Percentiles rank a stretch among this genome's conserved stretches.
Evolutionary conservation across 1,139 yeast species (phyloP).

Genomic region (Yamadazyma mexicana): DNA sequence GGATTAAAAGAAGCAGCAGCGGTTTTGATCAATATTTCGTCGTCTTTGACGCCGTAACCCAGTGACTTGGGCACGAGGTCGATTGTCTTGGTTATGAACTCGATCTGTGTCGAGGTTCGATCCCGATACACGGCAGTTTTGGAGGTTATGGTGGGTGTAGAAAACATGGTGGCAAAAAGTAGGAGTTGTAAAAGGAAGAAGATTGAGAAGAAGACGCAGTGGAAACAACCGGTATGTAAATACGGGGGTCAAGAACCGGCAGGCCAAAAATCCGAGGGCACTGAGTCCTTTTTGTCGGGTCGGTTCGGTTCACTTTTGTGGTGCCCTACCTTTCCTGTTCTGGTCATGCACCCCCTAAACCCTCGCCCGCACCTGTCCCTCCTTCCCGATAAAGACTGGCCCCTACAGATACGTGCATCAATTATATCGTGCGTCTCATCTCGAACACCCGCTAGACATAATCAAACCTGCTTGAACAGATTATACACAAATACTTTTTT

Average conservation of each 20-base stretch:
- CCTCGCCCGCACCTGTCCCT: no score
- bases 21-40: conserved; percentile 58
- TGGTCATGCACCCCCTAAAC: no score
- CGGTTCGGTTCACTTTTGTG: no score
- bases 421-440: not conserved
- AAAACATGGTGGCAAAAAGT: conserved; percentile 5
- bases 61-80: conserved; percentile 18
- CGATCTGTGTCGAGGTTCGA: conserved; percentile 4
- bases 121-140: conserved; percentile 8
- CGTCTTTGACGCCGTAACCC: conserved; percentile 26
- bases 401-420: no score
- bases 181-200: not conserved
- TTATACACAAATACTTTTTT: not conserved
- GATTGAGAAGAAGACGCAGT: not conserved
- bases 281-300: no score
- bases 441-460: not conserved
- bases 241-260: no score
- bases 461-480: not conserved
- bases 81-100: conserved; percentile 4
- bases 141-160: conserved; percentile 1
- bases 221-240: no score
- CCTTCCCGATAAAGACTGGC: no score
- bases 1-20: conserved; percentile 67
- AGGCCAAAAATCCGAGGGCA: no score
- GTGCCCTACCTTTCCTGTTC: no score